Evolutionary conservation across 176 grass and related monocot genomes (phyloP).

Genomic region (Saccharum spontaneum): DNA sequence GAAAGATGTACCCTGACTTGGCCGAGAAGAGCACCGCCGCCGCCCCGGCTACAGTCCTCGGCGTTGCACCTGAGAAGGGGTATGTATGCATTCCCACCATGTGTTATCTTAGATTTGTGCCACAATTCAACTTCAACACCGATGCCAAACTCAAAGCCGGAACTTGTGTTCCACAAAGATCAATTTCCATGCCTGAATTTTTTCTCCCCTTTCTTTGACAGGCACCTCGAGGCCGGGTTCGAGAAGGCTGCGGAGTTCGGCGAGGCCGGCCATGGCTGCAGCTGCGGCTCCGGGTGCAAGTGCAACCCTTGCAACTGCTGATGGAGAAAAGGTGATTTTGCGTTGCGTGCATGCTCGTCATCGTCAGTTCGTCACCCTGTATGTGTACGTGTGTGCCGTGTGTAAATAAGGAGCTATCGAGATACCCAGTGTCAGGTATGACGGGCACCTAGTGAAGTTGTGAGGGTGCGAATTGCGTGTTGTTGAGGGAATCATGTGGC

Average conservation of each 20-base stretch:
- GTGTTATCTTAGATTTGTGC: no score
- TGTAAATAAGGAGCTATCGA: no score
- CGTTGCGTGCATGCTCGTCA: neutral
- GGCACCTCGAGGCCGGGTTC: neutral
- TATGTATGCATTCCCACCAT: no score
- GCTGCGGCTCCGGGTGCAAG: constrained; percentile 36
- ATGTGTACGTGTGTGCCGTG: no score
- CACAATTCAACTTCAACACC: no score
- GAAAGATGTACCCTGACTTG: constrained; percentile 39
- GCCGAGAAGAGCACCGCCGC: constrained; percentile 5
- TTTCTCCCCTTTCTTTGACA: neutral
- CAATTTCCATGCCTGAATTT: neutral
- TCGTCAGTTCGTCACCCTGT: neutral
- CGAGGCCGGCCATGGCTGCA: constrained; percentile 29
- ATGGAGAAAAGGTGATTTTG: neutral
- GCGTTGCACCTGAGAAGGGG: no score
- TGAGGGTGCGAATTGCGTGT: neutral
- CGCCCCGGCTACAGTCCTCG: no score
- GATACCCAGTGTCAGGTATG: no score
- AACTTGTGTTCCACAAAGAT: neutral
- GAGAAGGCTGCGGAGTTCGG: neutral
- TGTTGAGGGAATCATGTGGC: neutral
- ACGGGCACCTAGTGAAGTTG: neutral
- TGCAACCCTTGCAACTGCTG: constrained; percentile 46
- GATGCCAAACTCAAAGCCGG: neutral